Evolutionary conservation across 2,329 filamentous ascomycete species (phyloP), one percentile per base, ranked within the genome.

Genomic region (Botrytis hyacinthi): DNA sequence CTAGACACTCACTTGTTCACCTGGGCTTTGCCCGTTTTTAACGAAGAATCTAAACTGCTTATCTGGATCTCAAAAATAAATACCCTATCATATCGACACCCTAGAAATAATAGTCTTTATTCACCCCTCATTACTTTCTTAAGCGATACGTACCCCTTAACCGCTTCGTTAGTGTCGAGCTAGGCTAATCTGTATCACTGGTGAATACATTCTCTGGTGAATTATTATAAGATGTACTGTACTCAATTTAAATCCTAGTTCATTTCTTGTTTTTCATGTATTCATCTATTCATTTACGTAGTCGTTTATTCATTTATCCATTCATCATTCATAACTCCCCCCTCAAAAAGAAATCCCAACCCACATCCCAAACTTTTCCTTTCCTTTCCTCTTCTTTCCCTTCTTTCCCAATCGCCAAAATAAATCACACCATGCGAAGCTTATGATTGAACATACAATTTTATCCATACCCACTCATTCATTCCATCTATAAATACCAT

Each of bases 31-130:
- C 40, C 40, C 12, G 3, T 14, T 18, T 44, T 44, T 37, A 22
- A 20, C 1, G 2, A 48, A 12, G 5, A 4, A 26, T 26, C 22
- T 4, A 3, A n/a, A 51, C 12, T n/a, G 1, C 26, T 51, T n/a
- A n/a, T 51, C 26, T n/a, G 12, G 0, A 14, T 14, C 9, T 51
- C 4, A 12, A 0, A 14, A 2, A 14, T n/a, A 4, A 5, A 51
- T 51, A 51, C 48, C 26, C n/a, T 10, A 51, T 5, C 4, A 12
- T 51, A 4, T 10, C 7, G 14, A 14, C 10, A 51, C 48, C 4
- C 8, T 37, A 20, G 48, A 51, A 5, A 9, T 37, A 37, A 8
- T 29, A 7, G 1, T 54, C 12, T 14, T n/a, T n/a, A 16, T 54
- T n/a, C 5, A 12, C 12, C 12, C 26, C n/a, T 3, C 12, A 18